Evolutionary conservation across 2,329 filamentous ascomycete species (phyloP).

Genomic region (Colletotrichum cereale): DNA sequence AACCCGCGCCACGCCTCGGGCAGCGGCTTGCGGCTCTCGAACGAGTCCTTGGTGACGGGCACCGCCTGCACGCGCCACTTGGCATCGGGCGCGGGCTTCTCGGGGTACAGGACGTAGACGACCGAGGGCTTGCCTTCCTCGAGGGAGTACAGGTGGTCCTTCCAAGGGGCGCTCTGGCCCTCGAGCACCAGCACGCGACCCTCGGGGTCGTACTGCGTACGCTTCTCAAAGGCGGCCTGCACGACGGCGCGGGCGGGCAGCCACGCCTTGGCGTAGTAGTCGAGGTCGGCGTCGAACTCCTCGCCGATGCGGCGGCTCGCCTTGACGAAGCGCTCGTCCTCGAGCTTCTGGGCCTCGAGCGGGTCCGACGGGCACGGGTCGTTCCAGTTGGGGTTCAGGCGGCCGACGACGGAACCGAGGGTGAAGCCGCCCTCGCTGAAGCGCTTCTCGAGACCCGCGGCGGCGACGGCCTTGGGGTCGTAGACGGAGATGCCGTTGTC

Average conservation of each 20-base stretch:
- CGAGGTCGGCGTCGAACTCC: conserved; percentile 85
- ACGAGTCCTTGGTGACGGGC: conserved; percentile 85
- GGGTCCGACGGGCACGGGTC: conserved; percentile 68
- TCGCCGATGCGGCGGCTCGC: conserved; percentile 89
- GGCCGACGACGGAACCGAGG: conserved; percentile 84
- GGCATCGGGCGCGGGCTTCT: conserved; percentile 78
- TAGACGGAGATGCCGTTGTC: conserved; percentile 94
- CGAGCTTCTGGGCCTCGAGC: conserved; percentile 74
- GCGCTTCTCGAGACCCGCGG: conserved; percentile 82
- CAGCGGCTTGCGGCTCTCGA: conserved; percentile 90
- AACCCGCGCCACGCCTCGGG: conserved; percentile 94
- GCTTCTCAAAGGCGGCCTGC: conserved; percentile 77
- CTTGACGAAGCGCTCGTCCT: conserved; percentile 82
- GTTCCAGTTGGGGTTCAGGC: conserved; percentile 86
- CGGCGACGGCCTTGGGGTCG: conserved; percentile 76
- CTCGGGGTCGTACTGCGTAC: conserved; percentile 75
- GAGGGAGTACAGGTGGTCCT: conserved; percentile 92
- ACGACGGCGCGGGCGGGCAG: conserved; percentile 88
- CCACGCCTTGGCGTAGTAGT: conserved; percentile 83
- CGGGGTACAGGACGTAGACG: conserved; percentile 91
- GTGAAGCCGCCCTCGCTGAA: conserved; percentile 88
- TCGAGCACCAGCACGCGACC: conserved; percentile 87
- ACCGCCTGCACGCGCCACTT: conserved; percentile 97
- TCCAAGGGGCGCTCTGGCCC: conserved; percentile 87
- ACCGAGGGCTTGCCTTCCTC: conserved; percentile 74